phyloP scores from a whole-genome alignment of 2,329 filamentous ascomycete species.

The Sporothrix humicola region DNA sequence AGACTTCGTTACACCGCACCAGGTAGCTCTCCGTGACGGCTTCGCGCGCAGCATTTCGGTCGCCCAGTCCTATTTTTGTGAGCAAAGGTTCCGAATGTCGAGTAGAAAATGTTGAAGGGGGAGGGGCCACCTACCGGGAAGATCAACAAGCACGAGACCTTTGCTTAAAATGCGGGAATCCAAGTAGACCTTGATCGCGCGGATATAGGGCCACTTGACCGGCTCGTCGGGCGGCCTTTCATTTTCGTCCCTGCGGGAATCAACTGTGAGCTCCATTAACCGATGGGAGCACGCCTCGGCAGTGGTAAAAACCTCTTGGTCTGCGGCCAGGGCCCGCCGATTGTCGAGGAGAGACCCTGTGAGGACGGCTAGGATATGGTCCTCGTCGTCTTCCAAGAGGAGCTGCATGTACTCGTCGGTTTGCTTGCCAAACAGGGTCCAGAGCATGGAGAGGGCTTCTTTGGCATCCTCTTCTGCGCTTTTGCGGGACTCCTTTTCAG shows the following conservation, averaged over 20 bases:
- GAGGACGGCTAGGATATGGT: background rate
- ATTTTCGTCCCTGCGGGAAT: background rate
- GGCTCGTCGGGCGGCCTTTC: conserved; percentile 13
- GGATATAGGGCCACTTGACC: conserved; percentile 15
- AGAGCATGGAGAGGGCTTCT: background rate
- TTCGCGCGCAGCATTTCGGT: conserved; percentile 18
- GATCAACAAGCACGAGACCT: conserved; percentile 15
- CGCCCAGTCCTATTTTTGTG: conserved; percentile 14
- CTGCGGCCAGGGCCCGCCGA: background rate
- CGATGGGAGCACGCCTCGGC: background rate
- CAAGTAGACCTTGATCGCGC: conserved; percentile 17
- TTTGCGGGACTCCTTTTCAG: background rate
- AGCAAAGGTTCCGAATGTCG: background rate
- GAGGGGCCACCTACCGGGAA: background rate
- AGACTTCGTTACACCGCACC: conserved; percentile 14
- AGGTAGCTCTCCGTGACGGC: conserved; percentile 9
- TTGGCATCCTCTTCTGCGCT: background rate
- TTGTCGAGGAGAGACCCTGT: background rate
- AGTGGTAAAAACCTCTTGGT: background rate
- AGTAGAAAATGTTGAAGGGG: background rate
- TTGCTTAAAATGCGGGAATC: conserved; percentile 8
- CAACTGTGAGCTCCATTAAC: conserved; percentile 11
- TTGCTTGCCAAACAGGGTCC: conserved; percentile 6
- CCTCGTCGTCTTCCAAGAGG: background rate
- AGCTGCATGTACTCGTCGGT: background rate